Conservation (phyloP, 305 asterid species). For the Plantago lanceolata region DNA sequence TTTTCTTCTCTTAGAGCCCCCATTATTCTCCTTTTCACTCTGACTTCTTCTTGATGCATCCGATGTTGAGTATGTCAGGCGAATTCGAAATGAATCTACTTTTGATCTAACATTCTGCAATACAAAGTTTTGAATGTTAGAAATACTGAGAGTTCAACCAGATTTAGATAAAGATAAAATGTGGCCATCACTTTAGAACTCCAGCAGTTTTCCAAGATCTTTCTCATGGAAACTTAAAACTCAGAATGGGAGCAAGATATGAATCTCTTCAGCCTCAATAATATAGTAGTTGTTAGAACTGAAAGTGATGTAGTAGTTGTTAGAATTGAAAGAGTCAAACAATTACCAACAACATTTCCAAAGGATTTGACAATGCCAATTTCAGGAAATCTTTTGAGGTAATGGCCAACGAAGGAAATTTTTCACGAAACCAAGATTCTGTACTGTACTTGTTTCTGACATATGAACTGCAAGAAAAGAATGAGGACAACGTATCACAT, state of each 20-base stretch:
- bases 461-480: slow-evolving; percentile 50
- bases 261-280: not conserved
- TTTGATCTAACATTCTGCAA: slow-evolving; percentile 60
- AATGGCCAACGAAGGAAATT: slow-evolving; percentile 33
- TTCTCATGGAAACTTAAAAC: slow-evolving; percentile 8
- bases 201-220: slow-evolving; percentile 13
- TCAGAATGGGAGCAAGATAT: slow-evolving; percentile 8
- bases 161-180: slow-evolving; percentile 2
- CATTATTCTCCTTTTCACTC: slow-evolving; percentile 36
- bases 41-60: slow-evolving; percentile 40
- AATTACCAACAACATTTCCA: slow-evolving; percentile 63
- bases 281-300: too few species aligned
- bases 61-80: slow-evolving; percentile 49
- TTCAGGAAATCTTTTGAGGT: slow-evolving; percentile 64
- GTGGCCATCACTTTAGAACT: slow-evolving; percentile 9
- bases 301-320: too few species aligned
- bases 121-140: slow-evolving; percentile 33
- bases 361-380: slow-evolving; percentile 43
- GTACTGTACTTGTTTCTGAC: slow-evolving; percentile 50
- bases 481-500: slow-evolving; percentile 5
- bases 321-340: slow-evolving; percentile 1
- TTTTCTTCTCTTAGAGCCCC: slow-evolving; percentile 72
- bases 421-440: slow-evolving; percentile 50
- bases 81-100: slow-evolving; percentile 52
- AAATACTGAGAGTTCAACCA: slow-evolving; percentile 7